Conservation (phyloP, 2,329 filamentous ascomycete genomes). For the Pezicula rhizophila region DNA sequence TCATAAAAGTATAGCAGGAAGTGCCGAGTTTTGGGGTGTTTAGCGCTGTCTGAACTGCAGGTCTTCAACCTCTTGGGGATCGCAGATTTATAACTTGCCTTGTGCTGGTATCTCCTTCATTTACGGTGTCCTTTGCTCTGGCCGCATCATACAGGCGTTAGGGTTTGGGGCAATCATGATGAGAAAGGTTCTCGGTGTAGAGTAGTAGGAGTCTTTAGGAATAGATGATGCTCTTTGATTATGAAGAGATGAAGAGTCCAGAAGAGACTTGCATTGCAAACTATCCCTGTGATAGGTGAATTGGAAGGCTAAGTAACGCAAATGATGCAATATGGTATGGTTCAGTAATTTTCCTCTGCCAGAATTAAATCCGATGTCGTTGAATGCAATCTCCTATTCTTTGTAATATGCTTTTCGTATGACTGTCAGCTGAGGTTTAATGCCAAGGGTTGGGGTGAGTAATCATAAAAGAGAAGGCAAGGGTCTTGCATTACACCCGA, state of each 20-base stretch:
- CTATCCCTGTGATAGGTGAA: too few relatives aligned
- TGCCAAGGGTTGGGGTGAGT: too few relatives aligned
- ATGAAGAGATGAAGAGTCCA: not conserved
- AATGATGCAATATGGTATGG: too few relatives aligned
- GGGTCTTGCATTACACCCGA: too few relatives aligned
- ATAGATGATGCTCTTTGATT: conserved; percentile 13
- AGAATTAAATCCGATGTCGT: too few relatives aligned
- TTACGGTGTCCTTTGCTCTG: conserved; percentile 20
- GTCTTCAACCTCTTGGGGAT: not conserved
- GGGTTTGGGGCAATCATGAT: conserved; percentile 6
- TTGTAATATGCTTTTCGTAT: too few relatives aligned
- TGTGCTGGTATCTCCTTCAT: conserved; percentile 14
- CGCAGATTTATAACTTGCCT: conserved; percentile 12
- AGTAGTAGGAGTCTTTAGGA: conserved; percentile 20
- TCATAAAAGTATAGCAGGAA: conserved; percentile 23
- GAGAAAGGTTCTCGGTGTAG: conserved; percentile 15
- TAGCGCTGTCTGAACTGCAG: conserved; percentile 6
- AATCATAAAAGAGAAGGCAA: too few relatives aligned
- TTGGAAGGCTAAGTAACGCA: too few relatives aligned
- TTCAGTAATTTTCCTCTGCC: too few relatives aligned
- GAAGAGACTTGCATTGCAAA: too few relatives aligned
- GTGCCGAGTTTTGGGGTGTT: conserved; percentile 18
- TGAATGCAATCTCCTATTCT: too few relatives aligned
- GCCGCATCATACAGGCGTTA: conserved; percentile 22
- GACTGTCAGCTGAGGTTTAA: too few relatives aligned